Percentiles rank a stretch among this genome's conserved stretches.
These are phyloP conservation scores for Pseudonitzschia delicatissima DNA, from an alignment of 108 stramenopile species.

Conservation along the genomic window DNA sequence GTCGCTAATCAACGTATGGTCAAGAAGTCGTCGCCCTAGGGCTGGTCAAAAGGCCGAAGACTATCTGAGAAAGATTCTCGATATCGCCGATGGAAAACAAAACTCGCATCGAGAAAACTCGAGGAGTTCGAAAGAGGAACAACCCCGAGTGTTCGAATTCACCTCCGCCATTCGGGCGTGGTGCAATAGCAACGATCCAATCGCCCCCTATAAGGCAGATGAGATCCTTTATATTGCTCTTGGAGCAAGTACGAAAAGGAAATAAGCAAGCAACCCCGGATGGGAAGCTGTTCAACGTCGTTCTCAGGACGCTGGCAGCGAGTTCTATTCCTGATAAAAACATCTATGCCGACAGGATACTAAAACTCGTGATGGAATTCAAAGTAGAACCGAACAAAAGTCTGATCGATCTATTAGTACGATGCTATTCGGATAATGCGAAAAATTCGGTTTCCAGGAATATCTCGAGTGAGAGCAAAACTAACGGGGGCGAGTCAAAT, in stretches of 20 bases:
- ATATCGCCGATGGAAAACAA: constrained; percentile 8
- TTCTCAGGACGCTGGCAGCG: constrained; percentile 14
- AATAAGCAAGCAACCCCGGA: constrained; percentile 19
- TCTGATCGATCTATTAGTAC: constrained; percentile 15
- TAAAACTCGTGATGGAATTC: constrained; percentile 25
- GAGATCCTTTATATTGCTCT: constrained; percentile 18
- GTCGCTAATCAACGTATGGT: constrained; percentile 63
- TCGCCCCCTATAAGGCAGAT: constrained; percentile 42
- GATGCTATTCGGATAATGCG: background rate
- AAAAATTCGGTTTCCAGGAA: background rate
- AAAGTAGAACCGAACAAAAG: constrained; percentile 14
- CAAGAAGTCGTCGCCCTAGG: constrained; percentile 50
- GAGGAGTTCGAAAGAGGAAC: background rate
- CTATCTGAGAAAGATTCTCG: constrained; percentile 14
- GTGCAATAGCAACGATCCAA: constrained; percentile 42
- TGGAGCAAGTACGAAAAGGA: constrained; percentile 17
- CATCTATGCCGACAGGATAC: constrained; percentile 15
- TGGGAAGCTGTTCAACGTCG: constrained; percentile 12
- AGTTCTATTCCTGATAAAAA: constrained; percentile 22
- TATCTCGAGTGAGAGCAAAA: too few species aligned
- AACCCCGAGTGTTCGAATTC: constrained; percentile 24
- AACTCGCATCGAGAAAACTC: background rate
- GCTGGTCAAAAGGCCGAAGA: constrained; percentile 33
- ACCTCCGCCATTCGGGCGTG: constrained; percentile 24
- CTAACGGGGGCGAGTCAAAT: too few species aligned